These are phyloP conservation scores for Earliella scabrosa DNA, from an alignment of 1,284 basidiomycete genomes.

Conservation along the genomic window DNA sequence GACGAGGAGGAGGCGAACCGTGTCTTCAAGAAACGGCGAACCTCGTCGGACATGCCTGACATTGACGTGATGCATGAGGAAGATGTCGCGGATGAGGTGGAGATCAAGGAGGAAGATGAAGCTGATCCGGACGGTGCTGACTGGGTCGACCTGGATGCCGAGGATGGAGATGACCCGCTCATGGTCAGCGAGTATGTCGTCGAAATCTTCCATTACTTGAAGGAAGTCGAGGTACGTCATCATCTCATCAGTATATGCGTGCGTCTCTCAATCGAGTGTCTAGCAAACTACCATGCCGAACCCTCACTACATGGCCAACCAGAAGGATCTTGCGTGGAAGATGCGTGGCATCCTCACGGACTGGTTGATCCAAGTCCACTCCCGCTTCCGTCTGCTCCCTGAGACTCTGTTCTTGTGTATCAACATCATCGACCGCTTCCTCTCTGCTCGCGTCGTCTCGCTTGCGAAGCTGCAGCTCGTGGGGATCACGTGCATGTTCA, in stretches of 20 bases:
- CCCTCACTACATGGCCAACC: conserved; percentile 88
- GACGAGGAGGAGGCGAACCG: conserved; percentile 51
- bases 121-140: conserved; percentile 63
- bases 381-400: conserved; percentile 91
- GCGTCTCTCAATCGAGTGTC: conserved; percentile 5
- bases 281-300: conserved; percentile 86
- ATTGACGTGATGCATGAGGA: conserved; percentile 45
- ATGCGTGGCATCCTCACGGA: conserved; percentile 96
- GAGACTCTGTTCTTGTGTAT: conserved; percentile 95
- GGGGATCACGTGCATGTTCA: conserved; percentile 92
- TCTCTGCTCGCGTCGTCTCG: conserved; percentile 88
- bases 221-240: conserved; percentile 63
- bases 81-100: conserved; percentile 39
- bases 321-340: conserved; percentile 90
- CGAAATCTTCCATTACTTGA: conserved; percentile 95
- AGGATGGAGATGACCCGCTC: conserved; percentile 92
- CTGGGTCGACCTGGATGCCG: conserved; percentile 92
- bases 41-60: conserved; percentile 70
- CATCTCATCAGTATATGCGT: conserved; percentile 12
- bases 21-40: conserved; percentile 71
- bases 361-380: conserved; percentile 97
- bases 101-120: conserved; percentile 37
- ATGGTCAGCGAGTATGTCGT: conserved; percentile 98
- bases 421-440: conserved; percentile 97
- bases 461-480: conserved; percentile 95